Percentiles rank a stretch among this genome's conserved stretches.
phyloP scores from a whole-genome alignment of 2,329 filamentous ascomycete genomes.

The Sporothrix sp. region DNA sequence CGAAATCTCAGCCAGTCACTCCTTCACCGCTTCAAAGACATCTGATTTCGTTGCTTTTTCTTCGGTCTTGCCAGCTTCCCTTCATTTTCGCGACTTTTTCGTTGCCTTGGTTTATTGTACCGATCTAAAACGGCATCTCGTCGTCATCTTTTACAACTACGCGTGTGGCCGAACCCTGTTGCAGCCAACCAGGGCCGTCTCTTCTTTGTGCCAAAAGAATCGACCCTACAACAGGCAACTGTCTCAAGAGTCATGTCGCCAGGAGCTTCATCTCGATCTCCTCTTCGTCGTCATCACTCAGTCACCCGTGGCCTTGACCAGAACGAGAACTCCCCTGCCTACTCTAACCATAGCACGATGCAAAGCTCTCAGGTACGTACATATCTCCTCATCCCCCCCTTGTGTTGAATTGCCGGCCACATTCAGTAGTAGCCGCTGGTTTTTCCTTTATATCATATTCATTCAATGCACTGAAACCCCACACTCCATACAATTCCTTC shows the following conservation, averaged over 20 bases:
- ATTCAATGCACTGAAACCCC: no score
- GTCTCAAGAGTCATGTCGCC: conserved; percentile 30
- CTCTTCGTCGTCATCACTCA: conserved; percentile 28
- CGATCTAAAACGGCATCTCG: conserved; percentile 17
- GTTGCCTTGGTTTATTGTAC: conserved; percentile 16
- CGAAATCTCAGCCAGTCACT: not conserved
- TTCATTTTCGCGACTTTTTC: not conserved
- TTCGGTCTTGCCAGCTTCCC: not conserved
- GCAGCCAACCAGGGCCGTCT: conserved; percentile 18
- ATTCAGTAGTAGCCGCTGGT: no score
- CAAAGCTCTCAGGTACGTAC: conserved; percentile 25
- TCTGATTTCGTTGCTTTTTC: not conserved
- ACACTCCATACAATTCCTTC: no score
- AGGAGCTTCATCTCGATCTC: conserved; percentile 32
- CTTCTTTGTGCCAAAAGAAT: not conserved
- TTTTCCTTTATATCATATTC: no score
- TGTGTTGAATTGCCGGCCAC: no score
- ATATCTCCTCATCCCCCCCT: no score
- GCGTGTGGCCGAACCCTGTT: conserved; percentile 1
- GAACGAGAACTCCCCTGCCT: conserved; percentile 29
- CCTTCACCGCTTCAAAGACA: not conserved
- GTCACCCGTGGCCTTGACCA: conserved; percentile 25
- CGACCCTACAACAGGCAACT: not conserved
- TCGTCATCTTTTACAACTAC: conserved; percentile 17
- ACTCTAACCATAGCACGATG: conserved; percentile 28